Conservation (phyloP, 176 grass and related monocot species). For the Coix lacrymajobi region DNA sequence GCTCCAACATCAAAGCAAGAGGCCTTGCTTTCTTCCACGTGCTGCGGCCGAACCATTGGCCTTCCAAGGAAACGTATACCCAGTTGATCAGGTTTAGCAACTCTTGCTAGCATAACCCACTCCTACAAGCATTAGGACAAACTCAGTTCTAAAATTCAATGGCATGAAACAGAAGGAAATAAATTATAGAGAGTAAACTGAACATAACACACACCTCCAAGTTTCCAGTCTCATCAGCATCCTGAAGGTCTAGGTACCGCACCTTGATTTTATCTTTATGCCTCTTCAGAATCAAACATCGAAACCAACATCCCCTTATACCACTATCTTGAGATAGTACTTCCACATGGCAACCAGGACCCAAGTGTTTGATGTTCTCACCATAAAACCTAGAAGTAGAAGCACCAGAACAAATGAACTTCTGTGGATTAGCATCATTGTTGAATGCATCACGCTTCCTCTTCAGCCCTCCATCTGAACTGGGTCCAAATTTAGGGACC, state of each 20-base stretch:
- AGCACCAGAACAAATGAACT: constrained; percentile 5
- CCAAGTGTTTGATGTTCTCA: constrained; percentile 31
- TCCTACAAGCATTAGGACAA: constrained; percentile 46
- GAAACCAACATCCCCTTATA: constrained; percentile 94
- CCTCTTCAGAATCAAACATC: constrained; percentile 70
- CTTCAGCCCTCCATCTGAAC: constrained; percentile 46
- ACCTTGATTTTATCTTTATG: constrained; percentile 75
- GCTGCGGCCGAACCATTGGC: constrained; percentile 56
- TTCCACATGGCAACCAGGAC: constrained; percentile 62
- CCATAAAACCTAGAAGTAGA: constrained; percentile 16
- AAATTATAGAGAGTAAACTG: neutral
- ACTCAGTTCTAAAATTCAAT: neutral
- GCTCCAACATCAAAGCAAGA: constrained; percentile 47
- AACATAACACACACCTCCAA: constrained; percentile 58
- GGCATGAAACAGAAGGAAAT: neutral
- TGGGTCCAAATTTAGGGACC: constrained; percentile 36
- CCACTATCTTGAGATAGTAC: constrained; percentile 88
- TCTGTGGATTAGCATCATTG: neutral
- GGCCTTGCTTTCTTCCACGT: neutral
- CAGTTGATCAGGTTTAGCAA: constrained; percentile 59
- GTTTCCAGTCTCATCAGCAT: constrained; percentile 70
- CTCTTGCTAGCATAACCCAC: constrained; percentile 58
- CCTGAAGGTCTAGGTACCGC: constrained; percentile 64
- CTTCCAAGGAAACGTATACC: constrained; percentile 51
- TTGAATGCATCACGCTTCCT: constrained; percentile 30